Evolutionary conservation across 2,329 filamentous ascomycete species (phyloP), one percentile per base, ranked within the genome.

Genomic region (Talaromyces sp.): DNA sequence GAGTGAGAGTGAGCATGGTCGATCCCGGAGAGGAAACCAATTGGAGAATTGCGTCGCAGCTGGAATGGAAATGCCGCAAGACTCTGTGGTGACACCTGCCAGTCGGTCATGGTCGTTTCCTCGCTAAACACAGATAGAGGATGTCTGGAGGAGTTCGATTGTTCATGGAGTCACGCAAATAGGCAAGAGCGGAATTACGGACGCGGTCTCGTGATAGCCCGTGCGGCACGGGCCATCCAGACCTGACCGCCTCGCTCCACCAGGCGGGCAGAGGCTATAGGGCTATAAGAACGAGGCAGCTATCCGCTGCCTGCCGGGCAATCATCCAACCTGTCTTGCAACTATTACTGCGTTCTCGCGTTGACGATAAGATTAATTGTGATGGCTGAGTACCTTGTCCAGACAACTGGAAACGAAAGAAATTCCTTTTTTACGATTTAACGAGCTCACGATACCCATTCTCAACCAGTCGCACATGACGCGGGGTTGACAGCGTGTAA

Each of bases 41-140:
- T 19, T n/a, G 54, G 35, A 57, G 49, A 46, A 51, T 24, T 49
- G 49, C 55, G 41, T n/a, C 29, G 62, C 59, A 58, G 60, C 57
- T 55, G 29, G 56, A 24, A 17, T 54, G 32, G 24, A 56, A 27
- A 38, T 27, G 60, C 60, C 50, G 60, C 60, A 35, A 59, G 46
- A 57, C 21, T 52, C 53, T 32, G 51, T 35, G 54, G 41, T 29
- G 49, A 46, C 50, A 54, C 58, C 38, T 43, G 43, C 52, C 27
- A 31, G 32, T 14, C 14, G 24, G 35, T 55, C 54, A 51, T 46
- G 55, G 50, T 55, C 61, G 59, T 60, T 38, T 55, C 58, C 57
- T 58, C 41, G 4, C 17, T 26, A 41, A 57, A 13, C 7, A 55
- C 24, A 55, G 29, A 35, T n/a, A 26, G 53, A 55, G 51, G 32